Evolutionary conservation across 805 yeast genomes (phyloP).

Genomic region (Metschnikowia shivogae): DNA sequence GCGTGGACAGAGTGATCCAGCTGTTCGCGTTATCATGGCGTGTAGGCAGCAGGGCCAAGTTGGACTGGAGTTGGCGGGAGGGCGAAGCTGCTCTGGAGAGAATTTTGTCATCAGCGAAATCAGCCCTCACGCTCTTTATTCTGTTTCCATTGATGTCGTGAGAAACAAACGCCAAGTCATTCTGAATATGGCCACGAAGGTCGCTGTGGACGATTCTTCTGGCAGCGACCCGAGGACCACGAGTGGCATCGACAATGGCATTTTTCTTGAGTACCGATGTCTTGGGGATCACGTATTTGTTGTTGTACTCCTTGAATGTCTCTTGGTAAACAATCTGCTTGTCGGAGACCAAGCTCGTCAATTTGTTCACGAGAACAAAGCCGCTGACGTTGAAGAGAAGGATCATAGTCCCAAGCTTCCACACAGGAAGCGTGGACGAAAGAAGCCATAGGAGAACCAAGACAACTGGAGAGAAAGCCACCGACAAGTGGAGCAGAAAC

Average conservation of each 20-base stretch:
- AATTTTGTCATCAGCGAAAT: conserved; percentile 4
- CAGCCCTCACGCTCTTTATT: conserved; percentile 17
- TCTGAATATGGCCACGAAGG: conserved; percentile 18
- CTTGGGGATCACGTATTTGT: conserved; percentile 59
- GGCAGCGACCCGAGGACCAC: conserved; percentile 30
- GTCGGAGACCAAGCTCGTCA: conserved; percentile 49
- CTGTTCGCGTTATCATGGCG: conserved; percentile 1
- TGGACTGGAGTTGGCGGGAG: conserved; percentile 4
- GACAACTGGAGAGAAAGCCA: conserved; percentile 58
- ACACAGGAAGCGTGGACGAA: conserved; percentile 19
- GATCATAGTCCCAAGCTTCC: conserved; percentile 33
- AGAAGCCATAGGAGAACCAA: conserved; percentile 36
- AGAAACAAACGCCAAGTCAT: conserved; percentile 42
- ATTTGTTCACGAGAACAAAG: conserved; percentile 39
- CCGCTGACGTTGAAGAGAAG: conserved; percentile 30
- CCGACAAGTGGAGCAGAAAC: conserved; percentile 48
- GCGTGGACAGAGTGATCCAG: conserved; percentile 17
- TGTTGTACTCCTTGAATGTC: conserved; percentile 57
- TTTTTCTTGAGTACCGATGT: conserved; percentile 51
- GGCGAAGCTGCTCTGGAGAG: conserved; percentile 14
- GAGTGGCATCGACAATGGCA: conserved; percentile 57
- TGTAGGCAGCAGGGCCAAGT: conserved; percentile 1
- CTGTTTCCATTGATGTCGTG: conserved; percentile 45
- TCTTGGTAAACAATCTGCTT: conserved; percentile 58
- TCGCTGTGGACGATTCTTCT: conserved; percentile 22